These are phyloP conservation scores for Aspergillus luchuensis DNA, from an alignment of 2,329 filamentous ascomycete species.

Conservation along the genomic window DNA sequence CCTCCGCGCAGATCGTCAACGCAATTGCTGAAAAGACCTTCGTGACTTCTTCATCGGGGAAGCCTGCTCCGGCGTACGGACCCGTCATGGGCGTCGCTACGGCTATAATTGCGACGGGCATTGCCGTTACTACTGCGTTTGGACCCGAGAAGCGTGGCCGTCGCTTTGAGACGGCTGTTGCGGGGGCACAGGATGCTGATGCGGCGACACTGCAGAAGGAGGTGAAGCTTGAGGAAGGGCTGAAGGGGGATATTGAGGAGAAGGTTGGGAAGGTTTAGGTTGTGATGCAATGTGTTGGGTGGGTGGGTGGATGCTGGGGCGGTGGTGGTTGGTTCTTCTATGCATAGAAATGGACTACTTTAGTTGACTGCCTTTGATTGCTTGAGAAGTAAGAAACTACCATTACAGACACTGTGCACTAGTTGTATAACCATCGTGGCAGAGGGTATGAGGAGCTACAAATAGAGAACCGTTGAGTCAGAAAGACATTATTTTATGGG, in stretches of 20 bases:
- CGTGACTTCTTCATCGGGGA: constrained; percentile 57
- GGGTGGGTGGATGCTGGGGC: background rate
- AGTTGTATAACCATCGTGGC: no score
- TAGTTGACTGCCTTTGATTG: no score
- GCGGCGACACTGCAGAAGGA: constrained; percentile 16
- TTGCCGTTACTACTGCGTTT: constrained; percentile 66
- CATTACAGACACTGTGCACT: no score
- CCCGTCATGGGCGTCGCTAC: constrained; percentile 75
- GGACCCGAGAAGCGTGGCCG: constrained; percentile 75
- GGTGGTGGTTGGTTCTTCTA: background rate
- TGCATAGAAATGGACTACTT: no score
- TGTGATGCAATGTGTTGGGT: constrained; percentile 1
- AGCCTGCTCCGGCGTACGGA: constrained; percentile 68
- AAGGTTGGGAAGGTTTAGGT: constrained; percentile 19
- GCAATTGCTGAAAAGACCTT: constrained; percentile 66
- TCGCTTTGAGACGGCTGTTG: constrained; percentile 64
- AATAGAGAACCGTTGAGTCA: no score
- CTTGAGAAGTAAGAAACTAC: no score
- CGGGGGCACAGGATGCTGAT: constrained; percentile 35
- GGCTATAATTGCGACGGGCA: constrained; percentile 72
- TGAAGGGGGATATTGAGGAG: constrained; percentile 27
- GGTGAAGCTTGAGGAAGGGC: constrained; percentile 26
- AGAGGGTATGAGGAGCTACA: no score
- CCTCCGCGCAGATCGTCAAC: constrained; percentile 75
- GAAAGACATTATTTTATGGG: no score